Evolutionary conservation across 2,329 filamentous ascomycete genomes (phyloP), one percentile per base, ranked within the genome.

Genomic region (Ceratocystis ficicola): DNA sequence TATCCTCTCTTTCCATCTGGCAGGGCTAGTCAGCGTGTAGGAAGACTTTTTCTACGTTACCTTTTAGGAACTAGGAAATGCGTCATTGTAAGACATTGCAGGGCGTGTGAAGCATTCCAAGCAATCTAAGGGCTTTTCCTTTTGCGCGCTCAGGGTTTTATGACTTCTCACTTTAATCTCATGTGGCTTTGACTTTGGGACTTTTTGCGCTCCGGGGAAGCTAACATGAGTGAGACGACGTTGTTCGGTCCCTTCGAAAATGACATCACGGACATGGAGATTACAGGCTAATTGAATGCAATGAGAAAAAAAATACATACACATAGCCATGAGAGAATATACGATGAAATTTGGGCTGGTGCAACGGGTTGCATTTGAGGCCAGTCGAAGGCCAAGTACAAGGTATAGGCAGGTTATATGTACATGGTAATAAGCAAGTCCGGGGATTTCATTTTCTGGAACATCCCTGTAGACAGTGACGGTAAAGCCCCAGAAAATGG

Each of bases 41-140:
- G 5, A 15, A 55, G n/a, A 55, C 50, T 55, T 55, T 55, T 55
- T 55, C 10, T 15, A 55, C 22, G 50, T 55, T 55, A 17, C 50
- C 28, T 30, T 55, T 15, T 15, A 2, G 50, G n/a, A 28, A 15
- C 20, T 15, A 5, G 50, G 50, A 12, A 22, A 22, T 25, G 22
- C 50, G 50, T 55, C 50, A 55, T 55, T 55, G 50, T 55, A 55
- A 55, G 50, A 55, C 50, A 55, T 55, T 22, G 20, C 50, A 55
- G 50, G 50, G 50, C 15, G 22, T 28, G 3, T 55, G 50, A 55
- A 25, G 50, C 50, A 28, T 12, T 55, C 50, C 12, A 55, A 55
- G 50, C 50, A 28, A 10, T 55, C 50, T 55, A 55, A 55, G 50
- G 50, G 50, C 30, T 55, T 55, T 25, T 22, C 28, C 25, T 25